phyloP scores from a whole-genome alignment of 805 yeast species.

The Candida qinlingensis region DNA sequence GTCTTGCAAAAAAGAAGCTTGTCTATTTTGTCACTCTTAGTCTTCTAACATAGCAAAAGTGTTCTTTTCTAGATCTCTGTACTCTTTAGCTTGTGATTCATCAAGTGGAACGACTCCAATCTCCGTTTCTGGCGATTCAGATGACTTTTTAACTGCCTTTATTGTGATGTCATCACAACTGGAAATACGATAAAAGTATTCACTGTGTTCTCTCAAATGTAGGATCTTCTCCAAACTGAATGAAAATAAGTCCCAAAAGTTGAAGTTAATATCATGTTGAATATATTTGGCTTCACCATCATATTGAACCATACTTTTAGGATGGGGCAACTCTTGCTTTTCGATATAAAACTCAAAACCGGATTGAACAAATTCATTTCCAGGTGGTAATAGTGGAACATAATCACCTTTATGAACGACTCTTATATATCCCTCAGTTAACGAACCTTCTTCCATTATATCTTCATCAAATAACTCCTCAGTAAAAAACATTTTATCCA shows the following conservation, averaged over 20 bases:
- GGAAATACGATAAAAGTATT: constrained; percentile 17
- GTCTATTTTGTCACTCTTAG: too few species aligned
- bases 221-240: constrained; percentile 13
- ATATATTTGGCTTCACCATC: constrained; percentile 13
- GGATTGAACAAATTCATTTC: constrained; percentile 29
- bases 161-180: constrained; percentile 14
- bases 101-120: too few species aligned
- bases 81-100: too few species aligned
- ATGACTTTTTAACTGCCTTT: constrained; percentile 1
- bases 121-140: too few species aligned
- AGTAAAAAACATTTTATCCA: constrained; percentile 44
- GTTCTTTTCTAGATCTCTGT: too few species aligned
- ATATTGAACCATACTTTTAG: constrained; percentile 17
- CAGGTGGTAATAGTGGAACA: constrained; percentile 58
- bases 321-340: constrained; percentile 33
- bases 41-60: too few species aligned
- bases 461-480: constrained; percentile 27
- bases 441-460: constrained; percentile 12
- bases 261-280: constrained; percentile 11
- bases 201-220: constrained; percentile 16
- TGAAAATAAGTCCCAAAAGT: constrained; percentile 14
- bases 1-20: too few species aligned
- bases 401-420: constrained; percentile 53
- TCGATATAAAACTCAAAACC: constrained; percentile 30
- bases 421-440: constrained; percentile 41